A percentile compares a stretch with the other conserved stretches of the same genome.
These are phyloP conservation scores for Lentinula sp. DNA, from an alignment of 768 basidiomycete genomes.

Conservation along the genomic window DNA sequence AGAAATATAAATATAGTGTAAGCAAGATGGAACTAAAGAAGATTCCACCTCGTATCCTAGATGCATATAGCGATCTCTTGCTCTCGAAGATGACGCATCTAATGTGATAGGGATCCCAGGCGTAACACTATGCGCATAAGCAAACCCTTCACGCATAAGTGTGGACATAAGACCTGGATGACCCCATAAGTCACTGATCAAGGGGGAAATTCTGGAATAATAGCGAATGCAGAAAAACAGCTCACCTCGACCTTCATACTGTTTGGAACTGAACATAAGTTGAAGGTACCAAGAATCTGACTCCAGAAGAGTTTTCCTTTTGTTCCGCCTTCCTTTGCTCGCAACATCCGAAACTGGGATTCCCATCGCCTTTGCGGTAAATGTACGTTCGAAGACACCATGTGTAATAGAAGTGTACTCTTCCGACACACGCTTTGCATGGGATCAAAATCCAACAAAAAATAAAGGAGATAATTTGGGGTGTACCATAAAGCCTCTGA, in stretches of 20 bases:
- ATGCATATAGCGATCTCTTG: conserved; percentile 3
- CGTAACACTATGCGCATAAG: not conserved
- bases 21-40: no score
- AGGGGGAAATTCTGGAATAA: no score
- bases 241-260: conserved; percentile 1
- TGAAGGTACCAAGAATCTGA: conserved; percentile 6
- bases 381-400: not conserved
- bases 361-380: not conserved
- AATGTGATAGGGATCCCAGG: not conserved
- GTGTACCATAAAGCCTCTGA: not conserved
- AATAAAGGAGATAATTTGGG: not conserved
- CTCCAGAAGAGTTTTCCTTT: not conserved
- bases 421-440: not conserved
- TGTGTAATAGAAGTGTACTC: not conserved
- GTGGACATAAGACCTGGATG: not conserved
- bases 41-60: not conserved
- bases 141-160: conserved; percentile 2
- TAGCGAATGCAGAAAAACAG: not conserved
- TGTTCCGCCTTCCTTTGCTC: not conserved
- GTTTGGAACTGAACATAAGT: not conserved
- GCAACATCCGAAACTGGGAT: not conserved
- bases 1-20: no score
- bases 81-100: not conserved
- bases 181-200: no score
- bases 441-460: not conserved